phyloP scores from a whole-genome alignment of 768 basidiomycete genomes.

The Suillus discolor region DNA sequence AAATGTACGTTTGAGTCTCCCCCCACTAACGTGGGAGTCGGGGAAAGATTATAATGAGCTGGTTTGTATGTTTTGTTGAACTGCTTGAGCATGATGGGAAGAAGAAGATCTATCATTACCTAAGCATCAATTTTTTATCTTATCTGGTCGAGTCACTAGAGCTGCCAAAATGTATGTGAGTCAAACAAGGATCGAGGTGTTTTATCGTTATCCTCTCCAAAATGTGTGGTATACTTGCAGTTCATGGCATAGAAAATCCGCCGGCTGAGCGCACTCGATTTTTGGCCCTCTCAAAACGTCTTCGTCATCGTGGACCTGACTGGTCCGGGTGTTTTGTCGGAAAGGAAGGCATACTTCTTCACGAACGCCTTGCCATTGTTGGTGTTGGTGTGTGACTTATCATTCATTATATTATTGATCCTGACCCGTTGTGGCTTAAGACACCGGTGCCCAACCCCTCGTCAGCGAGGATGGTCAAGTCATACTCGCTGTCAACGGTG shows the following conservation, averaged over 20 bases:
- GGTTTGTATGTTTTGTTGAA: no score
- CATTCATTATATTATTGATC: slow-evolving; percentile 4
- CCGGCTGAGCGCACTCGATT: slow-evolving; percentile 66
- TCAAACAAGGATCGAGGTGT: not conserved
- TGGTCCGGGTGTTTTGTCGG: slow-evolving; percentile 97
- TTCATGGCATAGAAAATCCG: slow-evolving; percentile 79
- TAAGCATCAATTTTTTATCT: slow-evolving; percentile 1
- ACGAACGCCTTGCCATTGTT: slow-evolving; percentile 96
- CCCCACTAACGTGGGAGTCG: no score
- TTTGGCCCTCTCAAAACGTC: slow-evolving; percentile 85
- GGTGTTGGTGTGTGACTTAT: slow-evolving; percentile 77
- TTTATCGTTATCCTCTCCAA: slow-evolving; percentile 14
- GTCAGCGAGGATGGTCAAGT: slow-evolving; percentile 82
- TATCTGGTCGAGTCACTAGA: slow-evolving; percentile 16
- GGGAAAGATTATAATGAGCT: no score
- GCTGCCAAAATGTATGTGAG: slow-evolving; percentile 7
- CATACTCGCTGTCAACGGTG: slow-evolving; percentile 93
- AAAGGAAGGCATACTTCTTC: slow-evolving; percentile 79
- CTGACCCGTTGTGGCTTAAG: slow-evolving; percentile 41
- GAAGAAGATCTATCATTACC: not conserved
- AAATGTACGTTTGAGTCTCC: no score
- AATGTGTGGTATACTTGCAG: slow-evolving; percentile 95
- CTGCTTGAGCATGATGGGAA: not conserved
- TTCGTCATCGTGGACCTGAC: slow-evolving; percentile 95
- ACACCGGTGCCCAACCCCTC: slow-evolving; percentile 95